Conservation (phyloP, 1,284 basidiomycete genomes). For the Neolentinus lepideus region DNA sequence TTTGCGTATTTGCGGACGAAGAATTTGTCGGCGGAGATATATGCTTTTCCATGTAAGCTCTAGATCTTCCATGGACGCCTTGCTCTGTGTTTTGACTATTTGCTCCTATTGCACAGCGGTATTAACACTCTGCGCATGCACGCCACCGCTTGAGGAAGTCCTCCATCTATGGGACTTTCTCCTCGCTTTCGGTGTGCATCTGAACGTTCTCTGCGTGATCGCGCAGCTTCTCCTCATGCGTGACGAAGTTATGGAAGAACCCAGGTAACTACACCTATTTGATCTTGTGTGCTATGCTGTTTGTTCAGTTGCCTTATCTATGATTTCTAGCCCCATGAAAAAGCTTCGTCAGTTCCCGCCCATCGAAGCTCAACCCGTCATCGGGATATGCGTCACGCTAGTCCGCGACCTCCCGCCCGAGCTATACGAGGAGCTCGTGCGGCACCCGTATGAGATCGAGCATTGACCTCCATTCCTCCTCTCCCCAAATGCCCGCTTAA, state of each 20-base stretch:
- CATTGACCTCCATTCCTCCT: not conserved
- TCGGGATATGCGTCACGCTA: constrained; percentile 89
- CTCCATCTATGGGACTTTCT: constrained; percentile 96
- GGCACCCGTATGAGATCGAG: constrained; percentile 74
- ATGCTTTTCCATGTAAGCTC: constrained; percentile 89
- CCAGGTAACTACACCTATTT: constrained; percentile 51
- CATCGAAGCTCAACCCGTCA: constrained; percentile 79
- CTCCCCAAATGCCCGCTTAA: not conserved
- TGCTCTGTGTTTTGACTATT: not conserved
- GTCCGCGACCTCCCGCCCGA: constrained; percentile 86
- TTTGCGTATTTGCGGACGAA: constrained; percentile 79
- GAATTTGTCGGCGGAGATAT: constrained; percentile 95
- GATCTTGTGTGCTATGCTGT: too few relatives aligned
- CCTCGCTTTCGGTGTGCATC: constrained; percentile 90
- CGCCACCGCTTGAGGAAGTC: constrained; percentile 92
- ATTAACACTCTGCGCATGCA: constrained; percentile 93
- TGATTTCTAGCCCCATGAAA: constrained; percentile 79
- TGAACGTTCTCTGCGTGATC: constrained; percentile 94
- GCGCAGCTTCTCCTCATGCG: constrained; percentile 89
- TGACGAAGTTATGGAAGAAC: constrained; percentile 79
- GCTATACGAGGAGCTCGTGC: constrained; percentile 86
- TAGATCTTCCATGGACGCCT: not conserved
- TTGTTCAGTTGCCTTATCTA: not conserved
- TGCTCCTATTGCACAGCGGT: constrained; percentile 56
- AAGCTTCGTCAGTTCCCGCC: constrained; percentile 92